phyloP scores from a whole-genome alignment of 2,329 filamentous ascomycete species.

The Diaporthe vexans region DNA sequence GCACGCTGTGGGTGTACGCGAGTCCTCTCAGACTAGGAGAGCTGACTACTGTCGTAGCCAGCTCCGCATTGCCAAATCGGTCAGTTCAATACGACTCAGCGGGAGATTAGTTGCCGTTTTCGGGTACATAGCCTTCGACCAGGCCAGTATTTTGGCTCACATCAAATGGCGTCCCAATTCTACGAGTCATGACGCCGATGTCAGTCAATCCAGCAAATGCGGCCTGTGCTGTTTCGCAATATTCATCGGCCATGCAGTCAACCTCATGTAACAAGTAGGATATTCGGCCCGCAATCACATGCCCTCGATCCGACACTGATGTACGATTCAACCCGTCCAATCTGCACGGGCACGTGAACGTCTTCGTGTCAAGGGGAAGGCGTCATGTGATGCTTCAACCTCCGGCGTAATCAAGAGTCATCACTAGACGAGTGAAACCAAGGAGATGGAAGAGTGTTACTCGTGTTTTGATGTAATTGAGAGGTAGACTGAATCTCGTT shows the following conservation, averaged over 20 bases:
- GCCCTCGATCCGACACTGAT: background rate
- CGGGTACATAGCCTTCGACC: background rate
- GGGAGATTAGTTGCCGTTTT: conserved; percentile 8
- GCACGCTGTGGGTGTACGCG: background rate
- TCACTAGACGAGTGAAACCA: background rate
- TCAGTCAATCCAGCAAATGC: background rate
- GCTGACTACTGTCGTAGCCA: background rate
- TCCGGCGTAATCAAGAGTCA: background rate
- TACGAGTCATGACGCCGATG: background rate
- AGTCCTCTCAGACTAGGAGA: background rate
- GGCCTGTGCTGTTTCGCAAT: background rate
- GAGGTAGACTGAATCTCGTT: no score
- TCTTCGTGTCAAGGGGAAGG: background rate
- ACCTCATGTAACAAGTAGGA: background rate
- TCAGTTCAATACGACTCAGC: background rate
- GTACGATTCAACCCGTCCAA: background rate
- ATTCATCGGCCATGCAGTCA: background rate
- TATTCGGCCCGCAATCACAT: background rate
- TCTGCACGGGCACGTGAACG: background rate
- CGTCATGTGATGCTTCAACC: background rate
- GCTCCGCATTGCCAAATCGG: conserved; percentile 6
- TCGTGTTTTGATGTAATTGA: background rate
- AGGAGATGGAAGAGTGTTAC: no score
- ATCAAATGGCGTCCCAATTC: background rate
- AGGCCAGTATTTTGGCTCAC: background rate